Percentiles rank a stretch among this genome's conserved stretches.
Conservation (phyloP, 106 monocot species). For the Agapanthus africanus region DNA sequence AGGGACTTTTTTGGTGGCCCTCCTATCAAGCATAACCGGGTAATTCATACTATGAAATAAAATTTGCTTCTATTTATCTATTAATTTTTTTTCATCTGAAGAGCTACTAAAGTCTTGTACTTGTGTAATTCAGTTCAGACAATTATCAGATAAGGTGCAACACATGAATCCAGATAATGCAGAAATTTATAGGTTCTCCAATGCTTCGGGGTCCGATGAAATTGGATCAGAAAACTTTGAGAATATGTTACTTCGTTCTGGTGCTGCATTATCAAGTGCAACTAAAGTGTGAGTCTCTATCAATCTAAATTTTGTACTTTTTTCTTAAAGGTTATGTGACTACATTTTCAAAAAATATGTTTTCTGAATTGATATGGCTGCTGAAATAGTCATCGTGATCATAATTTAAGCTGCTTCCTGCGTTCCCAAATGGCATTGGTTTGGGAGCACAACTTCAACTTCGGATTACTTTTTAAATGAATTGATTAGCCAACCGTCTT, state of each 20-base stretch:
- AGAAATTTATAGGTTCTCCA: conserved; percentile 39
- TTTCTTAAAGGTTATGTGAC: too few species aligned
- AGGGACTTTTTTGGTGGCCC: conserved; percentile 65
- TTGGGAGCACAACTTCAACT: too few species aligned
- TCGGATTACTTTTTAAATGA: too few species aligned
- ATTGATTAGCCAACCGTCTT: too few species aligned
- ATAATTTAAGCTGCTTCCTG: too few species aligned
- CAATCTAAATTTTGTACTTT: too few species aligned
- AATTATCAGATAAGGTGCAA: conserved; percentile 44
- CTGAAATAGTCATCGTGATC: too few species aligned
- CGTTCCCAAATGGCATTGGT: too few species aligned
- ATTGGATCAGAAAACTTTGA: conserved; percentile 46
- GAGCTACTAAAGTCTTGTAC: not conserved
- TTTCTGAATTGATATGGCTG: too few species aligned
- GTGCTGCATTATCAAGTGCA: conserved; percentile 48
- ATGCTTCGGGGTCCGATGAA: conserved; percentile 10
- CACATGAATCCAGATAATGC: conserved; percentile 60
- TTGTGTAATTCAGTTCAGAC: conserved; percentile 21
- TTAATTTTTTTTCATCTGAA: not conserved
- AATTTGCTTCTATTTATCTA: conserved; percentile 8
- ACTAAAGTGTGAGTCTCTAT: conserved; percentile 69
- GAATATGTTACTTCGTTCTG: conserved; percentile 54
- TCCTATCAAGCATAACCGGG: conserved; percentile 30
- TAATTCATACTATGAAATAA: conserved; percentile 19
- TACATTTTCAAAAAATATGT: too few species aligned